Evolutionary conservation across 2,329 filamentous ascomycete genomes (phyloP), one percentile per base, ranked within the genome.

Genomic region (Lomentospora prolificans): DNA sequence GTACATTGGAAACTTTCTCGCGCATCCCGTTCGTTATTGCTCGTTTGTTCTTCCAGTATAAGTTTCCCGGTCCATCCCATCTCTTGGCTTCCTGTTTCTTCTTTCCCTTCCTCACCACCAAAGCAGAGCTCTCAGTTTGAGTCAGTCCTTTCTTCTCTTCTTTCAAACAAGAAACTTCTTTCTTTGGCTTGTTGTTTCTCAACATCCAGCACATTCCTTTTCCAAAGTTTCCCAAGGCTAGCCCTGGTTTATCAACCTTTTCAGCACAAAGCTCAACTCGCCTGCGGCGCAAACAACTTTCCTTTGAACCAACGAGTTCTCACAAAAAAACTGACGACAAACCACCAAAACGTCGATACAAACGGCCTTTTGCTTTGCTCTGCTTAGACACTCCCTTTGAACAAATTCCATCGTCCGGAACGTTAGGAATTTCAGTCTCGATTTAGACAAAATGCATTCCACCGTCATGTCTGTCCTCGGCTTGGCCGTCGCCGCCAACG

Each of bases 401-500:
- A 41, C 14, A 53, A 46, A 28, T 39, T 33, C 44, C 41, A 28
- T 69, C 71, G 72, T 74, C 73, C 63, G 71, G 72, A 68, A 73
- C 71, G 70, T 68, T 64, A 60, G 62, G 61, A 66, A 64, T 27
- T 54, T 58, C 46, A 64, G 53, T 57, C 60, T 75, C 72, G 64
- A 71, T 72, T 68, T 72, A 75, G 72, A n/a, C 55, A 56, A 69
- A 64, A 80, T 81, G 78, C 70, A 72, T 64, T 65, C 72, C 55
- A 67, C 75, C 61, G 64, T 81, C 19, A 28, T 54, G 59, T 68
- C 80, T 55, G 56, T 75, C 48, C 64, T 73, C 79, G 78, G 81
- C 65, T 68, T 90, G 64, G 76, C 79, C 62, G 72, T 81, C 58
- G 62, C 80, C 55, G 80, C 77, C 63, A 78, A 81, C 52, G 89